A percentile compares a stretch with the other conserved stretches of the same genome.
Conservation (phyloP, 2,329 filamentous ascomycete species). For the Aquanectria penicillioides region DNA sequence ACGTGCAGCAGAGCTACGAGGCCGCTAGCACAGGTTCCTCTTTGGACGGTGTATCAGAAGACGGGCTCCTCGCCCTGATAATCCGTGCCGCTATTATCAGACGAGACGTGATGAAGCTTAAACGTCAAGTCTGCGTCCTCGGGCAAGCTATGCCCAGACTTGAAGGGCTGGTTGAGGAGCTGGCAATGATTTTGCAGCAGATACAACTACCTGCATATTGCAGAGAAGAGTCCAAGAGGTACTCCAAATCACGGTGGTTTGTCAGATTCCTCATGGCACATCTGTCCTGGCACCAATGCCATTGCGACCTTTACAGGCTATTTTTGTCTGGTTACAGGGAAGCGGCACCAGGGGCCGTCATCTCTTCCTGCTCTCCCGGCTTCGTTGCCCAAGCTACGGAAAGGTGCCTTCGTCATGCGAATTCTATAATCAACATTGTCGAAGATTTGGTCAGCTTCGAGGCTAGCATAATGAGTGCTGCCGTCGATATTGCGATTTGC, state of each 20-base stretch:
- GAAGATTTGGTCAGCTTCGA: slow-evolving; percentile 11
- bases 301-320: slow-evolving; percentile 53
- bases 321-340: slow-evolving; percentile 50
- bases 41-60: slow-evolving; percentile 10
- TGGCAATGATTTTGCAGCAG: slow-evolving; percentile 13
- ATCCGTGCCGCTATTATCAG: slow-evolving; percentile 37
- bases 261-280: slow-evolving; percentile 23
- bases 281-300: slow-evolving; percentile 45
- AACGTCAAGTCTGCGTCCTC: slow-evolving; percentile 21
- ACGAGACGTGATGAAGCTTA: slow-evolving; percentile 38
- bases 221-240: background rate
- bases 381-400: slow-evolving; percentile 42
- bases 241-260: slow-evolving; percentile 29
- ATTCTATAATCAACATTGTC: slow-evolving; percentile 47
- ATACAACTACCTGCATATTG: slow-evolving; percentile 16
- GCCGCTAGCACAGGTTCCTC: background rate
- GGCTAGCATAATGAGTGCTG: slow-evolving; percentile 20
- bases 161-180: slow-evolving; percentile 22
- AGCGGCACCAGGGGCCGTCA: slow-evolving; percentile 41
- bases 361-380: background rate
- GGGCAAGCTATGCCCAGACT: slow-evolving; percentile 14
- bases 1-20: slow-evolving; percentile 3
- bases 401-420: slow-evolving; percentile 48
- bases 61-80: slow-evolving; percentile 30
- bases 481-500: slow-evolving; percentile 14